Percentiles rank a stretch among this genome's conserved stretches.
These are phyloP conservation scores for Curvularia spicifera DNA, from an alignment of 2,329 filamentous ascomycete species.

Conservation along the genomic window DNA sequence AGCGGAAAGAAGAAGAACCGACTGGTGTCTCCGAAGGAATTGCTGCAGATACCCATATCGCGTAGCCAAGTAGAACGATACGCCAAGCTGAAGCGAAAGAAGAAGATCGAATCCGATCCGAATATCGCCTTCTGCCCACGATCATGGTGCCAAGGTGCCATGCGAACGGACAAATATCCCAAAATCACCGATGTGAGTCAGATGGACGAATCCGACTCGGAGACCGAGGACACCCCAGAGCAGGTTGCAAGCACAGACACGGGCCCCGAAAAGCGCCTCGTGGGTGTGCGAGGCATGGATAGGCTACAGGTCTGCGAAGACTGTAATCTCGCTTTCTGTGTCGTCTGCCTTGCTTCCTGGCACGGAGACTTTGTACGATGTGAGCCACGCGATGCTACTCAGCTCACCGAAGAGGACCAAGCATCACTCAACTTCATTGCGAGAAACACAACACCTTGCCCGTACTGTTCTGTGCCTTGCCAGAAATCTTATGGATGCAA, in stretches of 20 bases:
- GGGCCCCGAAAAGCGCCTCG: constrained; percentile 33
- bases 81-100: constrained; percentile 89
- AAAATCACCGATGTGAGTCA: constrained; percentile 53
- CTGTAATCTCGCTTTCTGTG: constrained; percentile 76
- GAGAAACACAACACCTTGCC: constrained; percentile 83
- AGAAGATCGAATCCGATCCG: constrained; percentile 88
- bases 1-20: constrained; percentile 58
- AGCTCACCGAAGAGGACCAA: constrained; percentile 83
- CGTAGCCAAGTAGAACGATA: constrained; percentile 82
- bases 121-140: constrained; percentile 92
- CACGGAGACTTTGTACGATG: constrained; percentile 85
- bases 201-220: constrained; percentile 50
- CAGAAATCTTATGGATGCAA: constrained; percentile 88
- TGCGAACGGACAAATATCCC: constrained; percentile 62
- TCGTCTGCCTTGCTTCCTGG: constrained; percentile 79
- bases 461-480: constrained; percentile 81
- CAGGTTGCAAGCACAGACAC: constrained; percentile 11
- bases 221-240: constrained; percentile 39
- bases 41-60: constrained; percentile 61
- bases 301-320: constrained; percentile 85
- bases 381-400: constrained; percentile 68
- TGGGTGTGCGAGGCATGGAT: constrained; percentile 62
- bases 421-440: constrained; percentile 85
- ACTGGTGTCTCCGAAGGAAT: constrained; percentile 79
- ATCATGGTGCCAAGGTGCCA: constrained; percentile 89